These are phyloP conservation scores for Stephania yunnanensis DNA, from an alignment of 164 flowering plant species.

Conservation along the genomic window DNA sequence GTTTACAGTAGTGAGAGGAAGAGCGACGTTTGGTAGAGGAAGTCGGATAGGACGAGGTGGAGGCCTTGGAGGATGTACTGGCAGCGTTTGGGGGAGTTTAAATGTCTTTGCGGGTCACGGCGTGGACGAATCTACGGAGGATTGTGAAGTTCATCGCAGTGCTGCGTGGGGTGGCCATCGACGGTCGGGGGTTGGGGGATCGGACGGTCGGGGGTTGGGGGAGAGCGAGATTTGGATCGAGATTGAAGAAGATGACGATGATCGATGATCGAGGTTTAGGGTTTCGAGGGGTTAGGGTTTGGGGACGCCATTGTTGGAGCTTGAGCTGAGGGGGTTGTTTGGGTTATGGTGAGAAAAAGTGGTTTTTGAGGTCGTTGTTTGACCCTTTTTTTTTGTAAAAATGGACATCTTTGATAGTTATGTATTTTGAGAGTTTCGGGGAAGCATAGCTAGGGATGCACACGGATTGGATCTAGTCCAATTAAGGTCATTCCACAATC, in stretches of 20 bases:
- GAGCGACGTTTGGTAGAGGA: slow-evolving; percentile 26
- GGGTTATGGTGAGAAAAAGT: background rate
- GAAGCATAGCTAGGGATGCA: background rate
- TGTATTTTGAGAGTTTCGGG: background rate
- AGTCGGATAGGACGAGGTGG: slow-evolving; percentile 42
- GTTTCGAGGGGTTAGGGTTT: background rate
- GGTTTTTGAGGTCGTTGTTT: too few species aligned
- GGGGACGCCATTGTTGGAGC: background rate
- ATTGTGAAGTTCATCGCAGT: slow-evolving; percentile 41
- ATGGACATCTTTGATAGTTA: background rate
- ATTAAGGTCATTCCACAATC: too few species aligned
- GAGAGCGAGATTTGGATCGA: too few species aligned
- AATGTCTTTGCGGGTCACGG: background rate
- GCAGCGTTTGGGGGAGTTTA: slow-evolving; percentile 22
- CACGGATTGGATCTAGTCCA: too few species aligned
- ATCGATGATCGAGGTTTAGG: slow-evolving; percentile 10
- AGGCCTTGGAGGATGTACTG: slow-evolving; percentile 33
- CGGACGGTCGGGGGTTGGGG: background rate
- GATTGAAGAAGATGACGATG: slow-evolving; percentile 2
- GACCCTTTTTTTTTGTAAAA: background rate
- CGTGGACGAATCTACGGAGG: slow-evolving; percentile 22
- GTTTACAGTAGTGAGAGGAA: slow-evolving; percentile 28
- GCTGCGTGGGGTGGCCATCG: slow-evolving; percentile 11
- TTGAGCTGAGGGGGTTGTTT: background rate
- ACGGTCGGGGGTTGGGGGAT: slow-evolving; percentile 9